Conservation (phyloP, 2,329 filamentous ascomycete species). For the Cladosporium sp. region DNA sequence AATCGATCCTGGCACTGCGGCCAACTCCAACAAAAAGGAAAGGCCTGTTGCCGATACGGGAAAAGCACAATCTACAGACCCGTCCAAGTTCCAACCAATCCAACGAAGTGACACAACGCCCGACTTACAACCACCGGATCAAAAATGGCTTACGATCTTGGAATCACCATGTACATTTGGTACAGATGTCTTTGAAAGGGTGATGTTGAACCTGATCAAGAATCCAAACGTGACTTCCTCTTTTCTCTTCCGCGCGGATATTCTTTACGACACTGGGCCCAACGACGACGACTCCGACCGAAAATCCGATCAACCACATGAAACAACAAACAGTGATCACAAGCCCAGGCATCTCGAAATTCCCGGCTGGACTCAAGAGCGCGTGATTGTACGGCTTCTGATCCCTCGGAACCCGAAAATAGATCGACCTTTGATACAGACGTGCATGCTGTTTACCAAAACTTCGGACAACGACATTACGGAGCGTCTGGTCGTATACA, state of each 20-base stretch:
- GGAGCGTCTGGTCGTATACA: conserved; percentile 65
- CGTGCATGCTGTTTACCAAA: conserved; percentile 63
- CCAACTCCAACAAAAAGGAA: neutral
- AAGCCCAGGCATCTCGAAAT: neutral
- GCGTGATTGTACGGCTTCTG: conserved; percentile 69
- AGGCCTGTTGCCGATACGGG: neutral
- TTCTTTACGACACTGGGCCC: conserved; percentile 54
- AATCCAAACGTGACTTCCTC: conserved; percentile 78
- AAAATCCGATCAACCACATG: conserved; percentile 21
- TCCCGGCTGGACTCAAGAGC: conserved; percentile 44
- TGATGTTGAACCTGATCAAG: conserved; percentile 70
- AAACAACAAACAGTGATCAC: neutral
- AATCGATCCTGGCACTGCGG: neutral
- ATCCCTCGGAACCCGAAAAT: conserved; percentile 77
- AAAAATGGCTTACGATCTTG: conserved; percentile 27
- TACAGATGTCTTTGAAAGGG: conserved; percentile 52
- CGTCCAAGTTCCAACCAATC: conserved; percentile 27
- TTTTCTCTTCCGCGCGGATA: conserved; percentile 74
- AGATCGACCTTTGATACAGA: conserved; percentile 74
- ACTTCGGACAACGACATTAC: conserved; percentile 28
- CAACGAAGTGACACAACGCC: conserved; percentile 25
- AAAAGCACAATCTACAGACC: conserved; percentile 11
- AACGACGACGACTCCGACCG: neutral
- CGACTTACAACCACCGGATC: conserved; percentile 18
- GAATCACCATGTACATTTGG: conserved; percentile 16